Evolutionary conservation across 139 green algal genomes (phyloP).

Genomic region (Chlorella sp.): DNA sequence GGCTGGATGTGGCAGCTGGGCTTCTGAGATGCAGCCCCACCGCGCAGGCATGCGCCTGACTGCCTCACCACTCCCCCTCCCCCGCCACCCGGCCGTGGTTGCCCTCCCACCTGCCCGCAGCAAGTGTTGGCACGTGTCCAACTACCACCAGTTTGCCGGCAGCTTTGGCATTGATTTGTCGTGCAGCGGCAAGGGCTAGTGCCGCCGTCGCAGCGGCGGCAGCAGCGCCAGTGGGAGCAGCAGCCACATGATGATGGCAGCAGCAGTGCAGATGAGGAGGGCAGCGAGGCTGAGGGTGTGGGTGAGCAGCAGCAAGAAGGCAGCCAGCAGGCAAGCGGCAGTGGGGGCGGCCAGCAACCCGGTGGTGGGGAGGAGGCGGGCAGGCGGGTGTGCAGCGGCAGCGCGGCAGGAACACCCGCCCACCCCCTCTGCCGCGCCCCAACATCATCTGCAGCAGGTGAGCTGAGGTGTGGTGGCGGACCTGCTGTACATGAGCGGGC

Average conservation of each 20-base stretch:
- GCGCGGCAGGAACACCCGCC: too few relatives aligned
- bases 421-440: background rate
- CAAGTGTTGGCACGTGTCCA: background rate
- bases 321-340: too few relatives aligned
- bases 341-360: too few relatives aligned
- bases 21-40: background rate
- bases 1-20: background rate
- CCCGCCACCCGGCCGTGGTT: too few relatives aligned
- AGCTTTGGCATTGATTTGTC: too few relatives aligned
- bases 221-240: background rate
- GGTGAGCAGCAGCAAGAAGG: background rate
- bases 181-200: too few relatives aligned
- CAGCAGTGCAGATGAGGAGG: background rate
- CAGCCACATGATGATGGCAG: background rate
- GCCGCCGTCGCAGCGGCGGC: background rate
- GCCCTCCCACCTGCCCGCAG: background rate
- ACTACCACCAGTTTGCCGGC: background rate
- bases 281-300: background rate
- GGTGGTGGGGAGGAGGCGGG: too few relatives aligned
- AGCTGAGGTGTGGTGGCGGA: too few relatives aligned
- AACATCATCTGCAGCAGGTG: background rate
- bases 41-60: too few relatives aligned
- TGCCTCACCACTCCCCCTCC: too few relatives aligned
- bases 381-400: too few relatives aligned
- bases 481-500: too few relatives aligned